phyloP scores from a whole-genome alignment of 345 rosid genomes.

The Nephelium lappaceum region DNA sequence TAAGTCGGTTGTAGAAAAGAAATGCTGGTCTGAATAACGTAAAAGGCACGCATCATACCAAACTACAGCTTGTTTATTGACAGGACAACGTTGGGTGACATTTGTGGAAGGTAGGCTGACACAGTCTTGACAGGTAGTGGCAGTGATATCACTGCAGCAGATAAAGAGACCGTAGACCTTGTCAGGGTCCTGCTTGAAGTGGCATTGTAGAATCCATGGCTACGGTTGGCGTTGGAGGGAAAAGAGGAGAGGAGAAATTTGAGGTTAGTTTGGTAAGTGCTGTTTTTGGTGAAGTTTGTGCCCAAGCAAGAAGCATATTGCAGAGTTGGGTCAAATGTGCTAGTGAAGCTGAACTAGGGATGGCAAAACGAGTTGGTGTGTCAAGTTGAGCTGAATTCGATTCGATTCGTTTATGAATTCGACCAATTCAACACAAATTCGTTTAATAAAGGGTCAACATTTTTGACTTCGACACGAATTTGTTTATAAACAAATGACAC shows the following conservation, averaged over 20 bases:
- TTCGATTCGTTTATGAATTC: too few species aligned
- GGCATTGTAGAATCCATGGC: slow-evolving; percentile 42
- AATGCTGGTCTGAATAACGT: slow-evolving; percentile 34
- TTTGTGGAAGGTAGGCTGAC: slow-evolving; percentile 26
- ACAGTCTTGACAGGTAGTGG: slow-evolving; percentile 35
- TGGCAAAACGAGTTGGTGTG: too few species aligned
- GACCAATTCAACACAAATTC: too few species aligned
- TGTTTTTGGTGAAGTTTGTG: slow-evolving; percentile 34
- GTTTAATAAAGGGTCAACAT: too few species aligned
- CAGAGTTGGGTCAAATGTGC: background rate
- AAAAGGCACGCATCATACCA: slow-evolving; percentile 50
- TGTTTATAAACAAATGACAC: too few species aligned
- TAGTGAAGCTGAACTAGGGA: background rate
- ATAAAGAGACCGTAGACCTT: slow-evolving; percentile 40
- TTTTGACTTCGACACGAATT: too few species aligned
- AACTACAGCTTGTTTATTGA: slow-evolving; percentile 30
- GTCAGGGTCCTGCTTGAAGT: slow-evolving; percentile 28
- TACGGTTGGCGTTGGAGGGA: slow-evolving; percentile 28
- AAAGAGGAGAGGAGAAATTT: slow-evolving; percentile 38
- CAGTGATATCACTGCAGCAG: slow-evolving; percentile 40
- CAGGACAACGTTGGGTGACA: slow-evolving; percentile 29
- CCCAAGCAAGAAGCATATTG: background rate
- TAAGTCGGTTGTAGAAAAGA: slow-evolving; percentile 12
- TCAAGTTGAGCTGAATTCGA: too few species aligned
- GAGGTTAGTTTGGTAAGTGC: slow-evolving; percentile 48